phyloP scores from a whole-genome alignment of 2,329 filamentous ascomycete species.

The Fusarium concolor region DNA sequence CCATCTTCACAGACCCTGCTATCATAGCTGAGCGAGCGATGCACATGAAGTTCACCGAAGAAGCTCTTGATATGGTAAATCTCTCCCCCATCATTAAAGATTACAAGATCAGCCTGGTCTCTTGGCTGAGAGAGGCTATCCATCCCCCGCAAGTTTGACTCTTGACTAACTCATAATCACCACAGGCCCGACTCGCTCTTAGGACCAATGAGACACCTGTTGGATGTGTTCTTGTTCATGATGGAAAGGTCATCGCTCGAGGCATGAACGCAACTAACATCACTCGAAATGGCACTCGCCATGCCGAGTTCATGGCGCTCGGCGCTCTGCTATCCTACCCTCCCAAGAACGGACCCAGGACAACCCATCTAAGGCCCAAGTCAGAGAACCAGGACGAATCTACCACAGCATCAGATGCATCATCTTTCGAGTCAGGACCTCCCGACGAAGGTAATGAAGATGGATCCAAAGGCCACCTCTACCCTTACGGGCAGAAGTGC shows the following conservation, averaged over 20 bases:
- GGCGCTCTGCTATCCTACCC: constrained; percentile 63
- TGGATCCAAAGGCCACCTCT: constrained; percentile 66
- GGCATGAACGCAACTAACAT: constrained; percentile 98
- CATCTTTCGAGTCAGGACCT: constrained; percentile 37
- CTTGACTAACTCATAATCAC: constrained; percentile 6
- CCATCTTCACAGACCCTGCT: constrained; percentile 45
- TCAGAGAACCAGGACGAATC: constrained; percentile 41
- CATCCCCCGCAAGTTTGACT: neutral
- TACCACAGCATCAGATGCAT: constrained; percentile 41
- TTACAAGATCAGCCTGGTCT: neutral
- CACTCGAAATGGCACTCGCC: constrained; percentile 89
- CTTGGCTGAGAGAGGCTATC: neutral
- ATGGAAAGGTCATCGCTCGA: constrained; percentile 81
- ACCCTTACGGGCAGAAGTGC: constrained; percentile 70
- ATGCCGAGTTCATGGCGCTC: constrained; percentile 95
- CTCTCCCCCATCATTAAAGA: no score
- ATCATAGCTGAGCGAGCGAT: constrained; percentile 50
- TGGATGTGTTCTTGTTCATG: constrained; percentile 90
- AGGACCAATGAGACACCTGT: constrained; percentile 92
- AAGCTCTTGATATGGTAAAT: constrained; percentile 86
- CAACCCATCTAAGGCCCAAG: constrained; percentile 52
- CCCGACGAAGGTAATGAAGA: constrained; percentile 64
- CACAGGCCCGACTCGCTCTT: constrained; percentile 85
- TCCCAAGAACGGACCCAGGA: constrained; percentile 44
- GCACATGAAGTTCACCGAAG: constrained; percentile 76